These are phyloP conservation scores for Evernia prunastri DNA, from an alignment of 495 filamentous ascomycete species.

Conservation along the genomic window DNA sequence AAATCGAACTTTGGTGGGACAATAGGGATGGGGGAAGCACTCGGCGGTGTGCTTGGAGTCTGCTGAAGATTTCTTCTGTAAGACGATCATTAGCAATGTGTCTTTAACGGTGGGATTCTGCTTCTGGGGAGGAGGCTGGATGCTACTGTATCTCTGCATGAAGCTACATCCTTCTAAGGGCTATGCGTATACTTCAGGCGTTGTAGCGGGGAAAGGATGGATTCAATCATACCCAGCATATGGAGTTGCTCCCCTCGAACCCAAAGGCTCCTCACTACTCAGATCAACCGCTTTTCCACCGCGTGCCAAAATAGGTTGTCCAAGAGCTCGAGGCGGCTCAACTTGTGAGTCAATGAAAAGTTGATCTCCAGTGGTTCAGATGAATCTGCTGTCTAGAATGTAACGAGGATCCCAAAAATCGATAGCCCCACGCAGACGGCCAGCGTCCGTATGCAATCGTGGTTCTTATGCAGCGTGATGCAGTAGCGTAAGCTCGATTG, in stretches of 20 bases:
- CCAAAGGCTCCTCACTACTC: neutral
- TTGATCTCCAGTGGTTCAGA: neutral
- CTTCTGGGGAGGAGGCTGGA: neutral
- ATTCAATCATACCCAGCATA: neutral
- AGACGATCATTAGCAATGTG: conserved; percentile 7
- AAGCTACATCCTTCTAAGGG: neutral
- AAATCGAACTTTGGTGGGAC: neutral
- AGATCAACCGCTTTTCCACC: neutral
- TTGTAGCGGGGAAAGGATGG: neutral
- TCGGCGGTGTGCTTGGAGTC: neutral
- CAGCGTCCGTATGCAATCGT: conserved; percentile 20
- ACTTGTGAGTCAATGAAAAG: neutral
- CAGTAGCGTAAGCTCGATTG: conserved; percentile 21
- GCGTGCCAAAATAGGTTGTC: neutral
- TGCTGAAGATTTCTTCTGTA: neutral
- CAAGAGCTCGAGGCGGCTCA: neutral
- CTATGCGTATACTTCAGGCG: neutral
- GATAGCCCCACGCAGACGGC: conserved; percentile 16
- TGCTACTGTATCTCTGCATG: neutral
- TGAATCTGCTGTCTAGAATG: neutral
- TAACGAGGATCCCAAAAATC: neutral
- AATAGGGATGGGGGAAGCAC: neutral
- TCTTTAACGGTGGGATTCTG: neutral
- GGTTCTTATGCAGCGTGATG: conserved; percentile 19
- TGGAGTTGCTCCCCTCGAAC: neutral